These are phyloP conservation scores for Elaeagnus macrophylla DNA, from an alignment of 306 rosid genomes.

Conservation along the genomic window DNA sequence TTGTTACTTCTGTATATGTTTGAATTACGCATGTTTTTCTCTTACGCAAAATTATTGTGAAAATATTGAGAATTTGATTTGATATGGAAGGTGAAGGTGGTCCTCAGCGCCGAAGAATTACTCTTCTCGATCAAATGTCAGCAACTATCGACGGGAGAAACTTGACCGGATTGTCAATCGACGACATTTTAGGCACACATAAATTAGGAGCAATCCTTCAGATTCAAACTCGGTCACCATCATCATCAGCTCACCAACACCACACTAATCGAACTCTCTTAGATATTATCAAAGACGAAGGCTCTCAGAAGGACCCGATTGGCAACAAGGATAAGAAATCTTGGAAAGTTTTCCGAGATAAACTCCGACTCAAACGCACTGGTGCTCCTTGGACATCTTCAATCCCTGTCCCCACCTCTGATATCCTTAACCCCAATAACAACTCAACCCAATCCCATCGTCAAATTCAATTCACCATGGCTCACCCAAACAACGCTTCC, in stretches of 20 bases:
- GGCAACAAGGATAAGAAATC: conserved; percentile 41
- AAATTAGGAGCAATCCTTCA: conserved; percentile 11
- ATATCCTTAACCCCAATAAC: conserved; percentile 29
- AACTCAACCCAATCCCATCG: conserved; percentile 21
- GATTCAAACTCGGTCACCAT: conserved; percentile 1
- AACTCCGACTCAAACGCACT: conserved; percentile 51
- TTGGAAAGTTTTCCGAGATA: conserved; percentile 70
- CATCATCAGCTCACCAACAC: conserved; percentile 16
- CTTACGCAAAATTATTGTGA: no score
- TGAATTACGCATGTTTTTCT: background rate
- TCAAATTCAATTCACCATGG: conserved; percentile 1
- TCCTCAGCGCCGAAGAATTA: conserved; percentile 47
- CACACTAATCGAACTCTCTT: conserved; percentile 41
- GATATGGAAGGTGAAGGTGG: conserved; percentile 17
- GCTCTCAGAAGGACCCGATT: conserved; percentile 15
- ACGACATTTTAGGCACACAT: conserved; percentile 34
- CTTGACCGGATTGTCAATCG: conserved; percentile 49
- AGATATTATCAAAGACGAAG: conserved; percentile 58
- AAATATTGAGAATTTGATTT: background rate
- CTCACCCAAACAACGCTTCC: background rate
- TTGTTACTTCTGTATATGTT: background rate
- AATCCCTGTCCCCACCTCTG: conserved; percentile 48
- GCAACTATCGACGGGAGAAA: conserved; percentile 37
- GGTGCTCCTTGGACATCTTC: conserved; percentile 70
- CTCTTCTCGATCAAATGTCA: conserved; percentile 71